These are phyloP conservation scores for Bromus sterilis DNA, from an alignment of 176 grass and related monocot species.

Conservation along the genomic window DNA sequence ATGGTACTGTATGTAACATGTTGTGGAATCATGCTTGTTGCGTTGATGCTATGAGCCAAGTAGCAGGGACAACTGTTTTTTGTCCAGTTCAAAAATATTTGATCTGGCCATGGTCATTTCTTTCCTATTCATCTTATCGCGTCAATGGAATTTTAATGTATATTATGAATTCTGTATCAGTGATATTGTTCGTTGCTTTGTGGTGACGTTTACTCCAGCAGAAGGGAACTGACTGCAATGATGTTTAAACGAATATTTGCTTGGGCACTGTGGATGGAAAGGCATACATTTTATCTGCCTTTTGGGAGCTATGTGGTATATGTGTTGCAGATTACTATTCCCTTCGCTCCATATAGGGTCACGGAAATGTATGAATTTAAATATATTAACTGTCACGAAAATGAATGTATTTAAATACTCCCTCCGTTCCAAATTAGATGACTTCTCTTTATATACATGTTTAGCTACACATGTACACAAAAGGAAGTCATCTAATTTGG, in stretches of 20 bases:
- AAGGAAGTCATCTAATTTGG: too few relatives aligned
- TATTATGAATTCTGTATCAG: not conserved
- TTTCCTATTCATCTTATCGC: not conserved
- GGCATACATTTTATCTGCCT: not conserved
- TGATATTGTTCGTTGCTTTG: not conserved
- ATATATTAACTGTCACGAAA: too few relatives aligned
- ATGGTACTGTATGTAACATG: slow-evolving; percentile 32
- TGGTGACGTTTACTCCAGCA: not conserved
- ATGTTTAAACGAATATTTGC: not conserved
- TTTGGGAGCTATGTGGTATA: not conserved
- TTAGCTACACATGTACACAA: too few relatives aligned
- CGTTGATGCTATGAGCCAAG: slow-evolving; percentile 20
- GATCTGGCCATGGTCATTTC: slow-evolving; percentile 9
- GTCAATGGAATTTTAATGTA: not conserved
- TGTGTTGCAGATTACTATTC: not conserved
- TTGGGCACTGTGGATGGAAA: not conserved
- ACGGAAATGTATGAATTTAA: too few relatives aligned
- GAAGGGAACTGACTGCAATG: not conserved
- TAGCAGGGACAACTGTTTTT: slow-evolving; percentile 20
- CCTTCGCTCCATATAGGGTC: too few relatives aligned
- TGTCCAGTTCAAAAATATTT: slow-evolving; percentile 22
- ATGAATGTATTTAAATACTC: too few relatives aligned
- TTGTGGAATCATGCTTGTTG: slow-evolving; percentile 46
- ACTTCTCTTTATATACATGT: too few relatives aligned
- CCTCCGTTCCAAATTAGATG: too few relatives aligned